A percentile compares a stretch with the other conserved stretches of the same genome.
phyloP scores from a whole-genome alignment of 2,329 filamentous ascomycete species.

The Ascocoryne sarcoides region DNA sequence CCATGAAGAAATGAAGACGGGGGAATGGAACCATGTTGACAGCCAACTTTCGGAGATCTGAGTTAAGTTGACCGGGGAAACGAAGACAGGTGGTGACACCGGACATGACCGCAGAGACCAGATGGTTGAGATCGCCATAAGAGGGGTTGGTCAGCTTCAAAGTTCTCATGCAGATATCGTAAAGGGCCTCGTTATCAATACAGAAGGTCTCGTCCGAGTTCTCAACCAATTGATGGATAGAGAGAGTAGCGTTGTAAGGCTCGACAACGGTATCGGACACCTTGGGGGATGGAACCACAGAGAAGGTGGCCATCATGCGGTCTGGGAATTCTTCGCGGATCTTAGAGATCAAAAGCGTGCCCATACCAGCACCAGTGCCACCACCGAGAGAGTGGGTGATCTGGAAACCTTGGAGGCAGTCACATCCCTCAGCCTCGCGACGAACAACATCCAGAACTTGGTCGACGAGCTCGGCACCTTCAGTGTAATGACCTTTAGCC shows the following conservation, averaged over 20 bases:
- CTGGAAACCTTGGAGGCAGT: conserved; percentile 99
- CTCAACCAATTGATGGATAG: conserved; percentile 97
- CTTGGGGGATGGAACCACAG: conserved; percentile 96
- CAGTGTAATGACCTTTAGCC: conserved; percentile 99
- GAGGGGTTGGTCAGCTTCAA: conserved; percentile 98
- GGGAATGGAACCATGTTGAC: conserved; percentile 99
- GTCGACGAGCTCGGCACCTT: conserved; percentile 98
- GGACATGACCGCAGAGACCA: conserved; percentile 99
- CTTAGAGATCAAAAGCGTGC: conserved; percentile 99
- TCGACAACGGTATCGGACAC: conserved; percentile 99
- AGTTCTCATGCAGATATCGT: conserved; percentile 99
- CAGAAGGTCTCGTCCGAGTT: conserved; percentile 99
- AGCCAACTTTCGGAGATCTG: conserved; percentile 96
- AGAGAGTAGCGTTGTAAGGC: conserved; percentile 99
- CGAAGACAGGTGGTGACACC: conserved; percentile 97
- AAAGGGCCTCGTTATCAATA: conserved; percentile 99
- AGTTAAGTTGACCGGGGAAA: conserved; percentile 99
- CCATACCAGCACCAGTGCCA: conserved; percentile 99
- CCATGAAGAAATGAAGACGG: conserved; percentile 99
- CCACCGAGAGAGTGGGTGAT: conserved; percentile 99
- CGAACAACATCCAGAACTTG: conserved; percentile 97
- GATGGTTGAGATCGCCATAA: conserved; percentile 98
- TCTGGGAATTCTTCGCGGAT: conserved; percentile 99
- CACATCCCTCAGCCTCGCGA: conserved; percentile 96
- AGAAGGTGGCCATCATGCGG: conserved; percentile 99